Percentiles rank a stretch among this genome's conserved stretches.
phyloP scores from a whole-genome alignment of 2,329 filamentous ascomycete genomes.

The Atkinsonella hypoxylon region DNA sequence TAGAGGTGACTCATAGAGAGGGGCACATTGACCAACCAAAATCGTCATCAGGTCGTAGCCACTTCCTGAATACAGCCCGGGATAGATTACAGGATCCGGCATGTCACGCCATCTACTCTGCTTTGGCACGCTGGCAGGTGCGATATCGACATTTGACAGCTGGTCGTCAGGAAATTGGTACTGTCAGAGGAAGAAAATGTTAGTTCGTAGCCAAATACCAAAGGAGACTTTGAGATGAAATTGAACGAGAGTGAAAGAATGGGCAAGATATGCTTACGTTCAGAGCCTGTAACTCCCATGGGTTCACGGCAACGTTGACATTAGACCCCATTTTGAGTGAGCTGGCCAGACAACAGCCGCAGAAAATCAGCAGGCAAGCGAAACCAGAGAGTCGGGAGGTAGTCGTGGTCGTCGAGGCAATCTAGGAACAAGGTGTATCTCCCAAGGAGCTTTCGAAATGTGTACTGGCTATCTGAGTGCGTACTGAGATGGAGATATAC shows the following conservation, averaged over 20 bases:
- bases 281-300: conserved; percentile 24
- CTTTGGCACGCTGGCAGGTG: not conserved
- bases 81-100: conserved; percentile 39
- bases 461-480: not conserved
- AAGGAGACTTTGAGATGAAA: not conserved
- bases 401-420: no score
- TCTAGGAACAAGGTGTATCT: not conserved
- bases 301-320: conserved; percentile 15
- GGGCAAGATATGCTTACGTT: conserved; percentile 15
- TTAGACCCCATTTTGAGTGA: conserved; percentile 3
- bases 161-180: conserved; percentile 10
- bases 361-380: not conserved
- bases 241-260: not conserved
- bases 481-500: not conserved
- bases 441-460: not conserved
- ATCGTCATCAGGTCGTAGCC: conserved; percentile 45
- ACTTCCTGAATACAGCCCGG: conserved; percentile 41
- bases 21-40: conserved; percentile 28
- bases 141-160: conserved; percentile 1
- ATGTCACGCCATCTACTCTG: conserved; percentile 15
- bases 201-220: not conserved
- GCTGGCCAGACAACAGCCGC: not conserved
- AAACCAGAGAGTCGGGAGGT: not conserved
- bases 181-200: conserved; percentile 3
- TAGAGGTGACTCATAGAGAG: not conserved